A percentile compares a stretch with the other conserved stretches of the same genome.
phyloP scores from a whole-genome alignment of 2,329 filamentous ascomycete species.

The Cercospora sojina region DNA sequence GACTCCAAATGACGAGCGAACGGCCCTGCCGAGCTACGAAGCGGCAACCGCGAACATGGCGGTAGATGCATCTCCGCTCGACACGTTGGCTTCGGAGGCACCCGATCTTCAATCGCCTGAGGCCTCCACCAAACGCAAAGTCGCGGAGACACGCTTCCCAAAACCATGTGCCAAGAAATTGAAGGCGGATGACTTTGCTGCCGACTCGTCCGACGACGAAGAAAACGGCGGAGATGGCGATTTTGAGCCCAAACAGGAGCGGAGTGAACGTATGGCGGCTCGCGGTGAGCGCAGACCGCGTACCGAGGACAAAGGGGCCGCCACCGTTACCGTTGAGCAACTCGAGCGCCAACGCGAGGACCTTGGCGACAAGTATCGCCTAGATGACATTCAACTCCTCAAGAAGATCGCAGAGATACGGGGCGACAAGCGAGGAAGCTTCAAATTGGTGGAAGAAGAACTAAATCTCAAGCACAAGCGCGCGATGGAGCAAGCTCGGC shows the following conservation, averaged over 20 bases:
- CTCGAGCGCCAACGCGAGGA: conserved; percentile 6
- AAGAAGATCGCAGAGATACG: conserved; percentile 14
- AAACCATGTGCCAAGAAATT: not conserved
- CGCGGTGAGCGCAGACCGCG: not conserved
- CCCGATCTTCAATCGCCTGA: not conserved
- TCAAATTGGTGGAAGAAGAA: conserved; percentile 10
- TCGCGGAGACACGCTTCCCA: not conserved
- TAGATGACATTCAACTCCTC: conserved; percentile 12
- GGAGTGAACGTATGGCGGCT: not conserved
- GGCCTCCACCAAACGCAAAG: not conserved
- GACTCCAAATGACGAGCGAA: not conserved
- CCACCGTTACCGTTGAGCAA: not conserved
- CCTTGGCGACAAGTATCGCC: conserved; percentile 7
- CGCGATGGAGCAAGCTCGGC: conserved; percentile 1
- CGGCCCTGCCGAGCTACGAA: not conserved
- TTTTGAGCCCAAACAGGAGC: conserved; percentile 2
- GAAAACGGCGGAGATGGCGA: conserved; percentile 2
- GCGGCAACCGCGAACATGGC: not conserved
- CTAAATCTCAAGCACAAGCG: conserved; percentile 9
- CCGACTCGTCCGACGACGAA: not conserved
- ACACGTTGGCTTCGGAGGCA: not conserved
- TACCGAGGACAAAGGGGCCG: conserved; percentile 1
- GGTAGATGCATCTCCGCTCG: not conserved
- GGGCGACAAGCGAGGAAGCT: not conserved
- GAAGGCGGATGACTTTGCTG: not conserved